Evolutionary conservation across 192 early-diverging fungal genomes (phyloP).

Genomic region (Mortierella alpina): DNA sequence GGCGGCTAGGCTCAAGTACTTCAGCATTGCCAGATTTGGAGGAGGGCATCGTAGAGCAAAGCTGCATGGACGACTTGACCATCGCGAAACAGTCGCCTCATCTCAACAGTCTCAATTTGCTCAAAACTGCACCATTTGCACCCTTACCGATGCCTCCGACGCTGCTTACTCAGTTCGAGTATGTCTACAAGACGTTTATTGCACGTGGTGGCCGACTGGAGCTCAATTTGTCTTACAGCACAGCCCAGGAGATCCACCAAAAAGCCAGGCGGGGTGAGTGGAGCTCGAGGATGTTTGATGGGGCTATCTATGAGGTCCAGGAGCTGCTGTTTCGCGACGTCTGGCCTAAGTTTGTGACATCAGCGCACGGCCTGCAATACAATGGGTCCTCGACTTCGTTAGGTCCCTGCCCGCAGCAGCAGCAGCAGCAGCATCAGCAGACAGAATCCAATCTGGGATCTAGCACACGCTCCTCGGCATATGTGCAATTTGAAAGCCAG

Average conservation of each 20-base stretch:
- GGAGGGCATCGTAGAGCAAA: neutral
- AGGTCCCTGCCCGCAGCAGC: neutral
- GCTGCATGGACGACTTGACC: neutral
- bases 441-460: neutral
- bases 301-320: slow-evolving; percentile 40
- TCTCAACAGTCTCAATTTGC: neutral
- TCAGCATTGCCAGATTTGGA: slow-evolving; percentile 27
- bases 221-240: slow-evolving; percentile 39
- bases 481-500: slow-evolving; percentile 14
- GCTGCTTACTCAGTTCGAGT: slow-evolving; percentile 45
- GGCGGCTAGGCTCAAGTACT: slow-evolving; percentile 11
- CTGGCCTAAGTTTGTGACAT: slow-evolving; percentile 53
- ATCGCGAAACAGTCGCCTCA: neutral
- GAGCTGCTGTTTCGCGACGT: slow-evolving; percentile 50
- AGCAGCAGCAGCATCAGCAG: neutral
- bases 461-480: neutral
- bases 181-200: slow-evolving; percentile 49
- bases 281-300: slow-evolving; percentile 44
- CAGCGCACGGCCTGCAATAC: slow-evolving; percentile 33
- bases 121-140: neutral
- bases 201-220: slow-evolving; percentile 33
- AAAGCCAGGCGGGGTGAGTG: slow-evolving; percentile 27
- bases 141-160: slow-evolving; percentile 48
- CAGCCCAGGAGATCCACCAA: slow-evolving; percentile 26
- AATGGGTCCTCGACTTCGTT: neutral